phyloP scores from a whole-genome alignment of 1,139 yeast species.

The Suhomyces coccinellae region DNA sequence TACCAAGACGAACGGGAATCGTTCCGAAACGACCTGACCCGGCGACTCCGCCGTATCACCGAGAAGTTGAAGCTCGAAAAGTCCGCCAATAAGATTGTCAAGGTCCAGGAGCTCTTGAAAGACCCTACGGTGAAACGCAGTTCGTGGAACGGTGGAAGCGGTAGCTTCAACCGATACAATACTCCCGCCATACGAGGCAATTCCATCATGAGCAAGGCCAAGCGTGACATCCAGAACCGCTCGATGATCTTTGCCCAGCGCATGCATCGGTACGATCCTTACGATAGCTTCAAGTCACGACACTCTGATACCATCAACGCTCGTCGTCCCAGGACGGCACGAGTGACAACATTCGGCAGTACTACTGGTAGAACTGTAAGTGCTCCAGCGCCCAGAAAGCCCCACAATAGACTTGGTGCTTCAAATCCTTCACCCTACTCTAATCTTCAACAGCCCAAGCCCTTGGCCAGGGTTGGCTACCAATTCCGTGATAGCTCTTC shows the following conservation, averaged over 20 bases:
- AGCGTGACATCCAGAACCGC: slow-evolving; percentile 34
- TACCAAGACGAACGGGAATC: slow-evolving; percentile 46
- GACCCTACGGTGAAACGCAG: slow-evolving; percentile 42
- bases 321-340: slow-evolving; percentile 1
- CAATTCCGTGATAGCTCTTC: neutral
- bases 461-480: neutral
- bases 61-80: slow-evolving; percentile 44
- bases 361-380: slow-evolving; percentile 1
- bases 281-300: slow-evolving; percentile 22
- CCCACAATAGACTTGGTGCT: no score
- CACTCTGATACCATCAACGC: slow-evolving; percentile 8
- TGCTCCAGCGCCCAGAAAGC: neutral
- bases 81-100: slow-evolving; percentile 46
- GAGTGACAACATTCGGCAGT: slow-evolving; percentile 1
- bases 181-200: slow-evolving; percentile 14
- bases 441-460: neutral
- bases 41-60: slow-evolving; percentile 47
- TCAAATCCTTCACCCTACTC: neutral
- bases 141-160: slow-evolving; percentile 4
- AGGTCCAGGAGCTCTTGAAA: slow-evolving; percentile 37
- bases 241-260: slow-evolving; percentile 34
- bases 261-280: slow-evolving; percentile 25
- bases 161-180: slow-evolving; percentile 14
- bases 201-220: slow-evolving; percentile 40
- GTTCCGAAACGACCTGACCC: slow-evolving; percentile 52